A percentile compares a stretch with the other conserved stretches of the same genome.
Evolutionary conservation across 164 flowering plant species (phyloP).

Genomic region (Litsea cubeba): DNA sequence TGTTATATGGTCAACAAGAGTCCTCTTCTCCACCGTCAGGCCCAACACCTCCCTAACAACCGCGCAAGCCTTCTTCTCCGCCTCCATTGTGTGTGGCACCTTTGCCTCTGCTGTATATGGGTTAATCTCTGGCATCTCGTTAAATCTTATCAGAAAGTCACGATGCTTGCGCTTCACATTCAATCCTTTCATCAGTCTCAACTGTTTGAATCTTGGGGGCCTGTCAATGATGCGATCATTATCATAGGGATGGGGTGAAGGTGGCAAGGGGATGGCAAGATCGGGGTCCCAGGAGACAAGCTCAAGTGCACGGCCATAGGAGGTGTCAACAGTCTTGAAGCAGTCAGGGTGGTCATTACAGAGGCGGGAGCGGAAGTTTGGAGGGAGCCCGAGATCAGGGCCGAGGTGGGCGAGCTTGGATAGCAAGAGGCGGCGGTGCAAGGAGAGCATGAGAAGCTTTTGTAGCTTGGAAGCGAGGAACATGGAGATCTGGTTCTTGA

Average conservation of each 20-base stretch:
- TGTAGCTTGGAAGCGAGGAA: conserved; percentile 65
- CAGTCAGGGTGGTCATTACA: conserved; percentile 71
- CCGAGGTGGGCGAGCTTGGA: conserved; percentile 80
- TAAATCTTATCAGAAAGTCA: conserved; percentile 58
- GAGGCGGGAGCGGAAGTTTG: conserved; percentile 76
- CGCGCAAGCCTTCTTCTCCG: conserved; percentile 86
- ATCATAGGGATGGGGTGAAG: conserved; percentile 19
- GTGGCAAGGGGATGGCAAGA: conserved; percentile 46
- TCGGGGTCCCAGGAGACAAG: conserved; percentile 70
- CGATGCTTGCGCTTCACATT: conserved; percentile 68
- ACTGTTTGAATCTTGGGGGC: conserved; percentile 74
- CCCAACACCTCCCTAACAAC: conserved; percentile 87
- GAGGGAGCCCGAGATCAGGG: conserved; percentile 92
- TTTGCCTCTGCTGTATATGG: conserved; percentile 44
- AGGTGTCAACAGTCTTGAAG: conserved; percentile 73
- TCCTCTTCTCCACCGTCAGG: conserved; percentile 80
- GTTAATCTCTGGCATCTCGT: conserved; percentile 55
- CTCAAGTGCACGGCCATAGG: conserved; percentile 90
- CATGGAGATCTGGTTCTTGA: conserved; percentile 32
- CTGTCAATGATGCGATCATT: conserved; percentile 63
- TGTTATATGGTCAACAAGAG: conserved; percentile 79
- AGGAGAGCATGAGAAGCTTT: conserved; percentile 84
- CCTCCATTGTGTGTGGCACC: conserved; percentile 46
- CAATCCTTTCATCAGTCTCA: conserved; percentile 68
- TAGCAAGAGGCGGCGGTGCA: conserved; percentile 70